These are phyloP conservation scores for Proliferodiscus dingleyae DNA, from an alignment of 2,329 filamentous ascomycete genomes.

Conservation along the genomic window DNA sequence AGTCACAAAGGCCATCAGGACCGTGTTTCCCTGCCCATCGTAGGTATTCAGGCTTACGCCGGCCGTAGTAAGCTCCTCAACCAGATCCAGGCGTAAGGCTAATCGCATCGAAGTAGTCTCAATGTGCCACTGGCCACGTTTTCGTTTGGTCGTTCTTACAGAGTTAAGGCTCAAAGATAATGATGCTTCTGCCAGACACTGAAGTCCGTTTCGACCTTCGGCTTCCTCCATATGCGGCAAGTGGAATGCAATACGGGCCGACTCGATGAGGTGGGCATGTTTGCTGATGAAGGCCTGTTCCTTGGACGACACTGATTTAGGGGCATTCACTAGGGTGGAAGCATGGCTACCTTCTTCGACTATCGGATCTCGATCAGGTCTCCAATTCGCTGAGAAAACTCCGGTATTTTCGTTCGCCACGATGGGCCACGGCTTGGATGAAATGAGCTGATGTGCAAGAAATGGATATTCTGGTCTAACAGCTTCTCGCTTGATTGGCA, in stretches of 20 bases:
- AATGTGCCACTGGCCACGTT: neutral
- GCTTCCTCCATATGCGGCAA: conserved; percentile 4
- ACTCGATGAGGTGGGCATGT: conserved; percentile 8
- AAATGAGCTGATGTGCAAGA: no score
- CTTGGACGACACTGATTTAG: neutral
- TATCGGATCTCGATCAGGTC: no score
- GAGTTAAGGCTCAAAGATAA: conserved; percentile 1
- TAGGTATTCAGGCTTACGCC: conserved; percentile 16
- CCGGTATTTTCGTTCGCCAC: no score
- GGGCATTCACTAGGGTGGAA: neutral
- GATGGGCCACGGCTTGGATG: no score
- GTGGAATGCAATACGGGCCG: conserved; percentile 3
- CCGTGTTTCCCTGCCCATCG: conserved; percentile 12
- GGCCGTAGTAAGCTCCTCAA: conserved; percentile 4
- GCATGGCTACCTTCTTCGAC: no score
- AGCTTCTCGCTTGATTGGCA: neutral
- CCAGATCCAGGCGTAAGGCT: conserved; percentile 9
- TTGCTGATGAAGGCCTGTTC: neutral
- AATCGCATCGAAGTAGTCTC: conserved; percentile 1
- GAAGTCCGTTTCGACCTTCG: conserved; percentile 13
- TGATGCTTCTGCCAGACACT: conserved; percentile 12
- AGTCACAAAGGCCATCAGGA: conserved; percentile 14
- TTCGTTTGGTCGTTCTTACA: conserved; percentile 1
- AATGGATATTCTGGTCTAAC: no score
- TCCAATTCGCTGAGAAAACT: no score